Base-by-base conservation (phyloP, 2,329 filamentous ascomycete genomes). In the Aspergillus luchuensis region DNA sequence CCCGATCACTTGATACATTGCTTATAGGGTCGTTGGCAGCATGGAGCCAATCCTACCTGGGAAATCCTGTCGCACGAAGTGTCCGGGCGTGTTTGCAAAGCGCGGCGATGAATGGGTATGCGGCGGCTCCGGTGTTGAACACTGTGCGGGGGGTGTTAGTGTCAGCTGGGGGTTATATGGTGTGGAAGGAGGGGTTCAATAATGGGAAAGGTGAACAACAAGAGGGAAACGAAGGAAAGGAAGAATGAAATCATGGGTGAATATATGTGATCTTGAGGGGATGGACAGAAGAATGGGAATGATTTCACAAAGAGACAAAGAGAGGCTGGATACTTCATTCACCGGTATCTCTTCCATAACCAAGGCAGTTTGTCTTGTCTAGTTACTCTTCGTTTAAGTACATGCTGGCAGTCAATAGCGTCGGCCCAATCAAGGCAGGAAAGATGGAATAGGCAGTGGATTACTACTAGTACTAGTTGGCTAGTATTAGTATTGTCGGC, bases 61-160 rank as follows among this genome's bases (percentile, higher is more conserved):
- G 43, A 10, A 57, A 28, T 15, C 56, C 56, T 8, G 56, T 38
- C 13, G 45, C 45, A 13, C 19, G 47, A 30, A 17, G 45, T 25
- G 1, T 51, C 13, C 49, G 38, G 28, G 30, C 56, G 21, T 38
- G 17, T 15, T 23, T 41, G 8, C 33, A 51, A 19, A 51, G 56
- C 21, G 56, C 56, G 15, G 56, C 17, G n/a, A 57, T 57, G 56
- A 49, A 39, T 51, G 56, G 56, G 6, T 57, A 57, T 49, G 54
- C 41, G 11, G 15, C 25, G 28, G 10, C 39, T 15, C 28, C 43
- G 41, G 28, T 57, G 30, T 13, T 43, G 13, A 23, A 28, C 11
- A 38, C 33, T 13, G 17, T 57, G n/a, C 56, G 36, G 8, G 55
- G 56, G 19, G 4, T 39, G 28, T 11, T 45, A 13, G n/a, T 23